Base-by-base conservation (phyloP, 2,329 filamentous ascomycete species). In the Ophiosphaerella herpotricha region DNA sequence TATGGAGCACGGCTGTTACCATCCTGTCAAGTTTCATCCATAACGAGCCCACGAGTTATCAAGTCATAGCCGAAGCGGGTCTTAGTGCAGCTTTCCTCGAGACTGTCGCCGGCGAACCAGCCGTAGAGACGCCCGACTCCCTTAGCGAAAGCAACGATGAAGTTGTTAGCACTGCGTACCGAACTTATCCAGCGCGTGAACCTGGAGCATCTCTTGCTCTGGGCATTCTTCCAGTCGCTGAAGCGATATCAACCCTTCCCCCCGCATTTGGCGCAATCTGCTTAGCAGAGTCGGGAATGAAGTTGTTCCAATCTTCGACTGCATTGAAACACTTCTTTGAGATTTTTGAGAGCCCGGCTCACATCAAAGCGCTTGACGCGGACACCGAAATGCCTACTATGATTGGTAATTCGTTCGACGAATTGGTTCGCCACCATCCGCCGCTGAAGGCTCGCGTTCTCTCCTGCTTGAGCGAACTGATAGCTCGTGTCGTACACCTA, bases 21-120 rank as follows among this genome's bases (percentile, higher is more conserved):
- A 93, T 97, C 48, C 79, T 99, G 43, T 94, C 90, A 67, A 93
- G 91, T 63, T 99, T 99, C 73, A 96, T 99, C 64, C 95, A 99
- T 75, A 97, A 97, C 68, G 94, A 99, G 66, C 94, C 94, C 0
- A 99, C 94, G 0, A 99, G 94, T 72, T 99, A 96, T 71, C 88
- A 91, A 24, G 91, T 96, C 21, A 94, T 99, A 58, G 91, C 90
- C 12, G 94, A 99, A 75, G 93, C 94, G 43, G 91, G 91, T 18
- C 82, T 99, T 61, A 92, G 94, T 64, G 88, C 88, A 68, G 90
- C 86, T 43, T 88, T 97, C 50, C 80, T 99, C 12, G 87, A 93
- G 71, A 86, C 92, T 3, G 83, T 97, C 46, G 95, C 82, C 42
- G 71, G 75, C 33, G 72, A 71, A 52, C 59, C 59, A 7, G 54